Conservation (phyloP, 2,329 filamentous ascomycete species). For the Pyrenophora seminiperda region DNA sequence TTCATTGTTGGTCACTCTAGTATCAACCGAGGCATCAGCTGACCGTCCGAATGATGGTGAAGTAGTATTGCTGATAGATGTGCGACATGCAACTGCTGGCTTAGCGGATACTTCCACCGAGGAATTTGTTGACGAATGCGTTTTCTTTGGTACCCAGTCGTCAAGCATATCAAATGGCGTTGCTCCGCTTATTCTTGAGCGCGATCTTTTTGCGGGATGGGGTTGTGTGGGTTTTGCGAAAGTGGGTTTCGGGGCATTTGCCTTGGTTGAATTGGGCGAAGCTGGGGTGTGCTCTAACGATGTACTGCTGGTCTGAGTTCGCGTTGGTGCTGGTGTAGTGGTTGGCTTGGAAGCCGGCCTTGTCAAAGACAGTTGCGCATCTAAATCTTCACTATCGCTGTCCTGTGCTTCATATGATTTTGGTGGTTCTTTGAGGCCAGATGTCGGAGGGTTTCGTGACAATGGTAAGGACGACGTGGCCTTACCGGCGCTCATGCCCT, state of each 20-base stretch:
- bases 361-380: slow-evolving; percentile 19
- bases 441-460: neutral
- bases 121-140: slow-evolving; percentile 1
- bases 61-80: neutral
- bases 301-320: neutral
- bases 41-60: slow-evolving; percentile 4
- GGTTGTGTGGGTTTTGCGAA: slow-evolving; percentile 32
- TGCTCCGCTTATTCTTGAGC: slow-evolving; percentile 22
- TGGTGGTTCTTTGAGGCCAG: neutral
- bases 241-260: slow-evolving; percentile 1
- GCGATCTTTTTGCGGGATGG: slow-evolving; percentile 12
- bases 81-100: neutral
- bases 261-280: neutral
- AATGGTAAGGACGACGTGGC: neutral
- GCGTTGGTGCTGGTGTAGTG: neutral
- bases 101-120: slow-evolving; percentile 2
- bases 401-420: slow-evolving; percentile 3
- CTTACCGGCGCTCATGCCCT: neutral
- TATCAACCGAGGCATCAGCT: slow-evolving; percentile 16
- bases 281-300: neutral
- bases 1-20: neutral
- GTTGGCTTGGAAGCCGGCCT: slow-evolving; percentile 7
- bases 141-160: slow-evolving; percentile 19
- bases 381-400: slow-evolving; percentile 41
- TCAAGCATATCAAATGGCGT: slow-evolving; percentile 38